Evolutionary conservation across 2,329 filamentous ascomycete genomes (phyloP).

Genomic region (Pleomassaria siparia): DNA sequence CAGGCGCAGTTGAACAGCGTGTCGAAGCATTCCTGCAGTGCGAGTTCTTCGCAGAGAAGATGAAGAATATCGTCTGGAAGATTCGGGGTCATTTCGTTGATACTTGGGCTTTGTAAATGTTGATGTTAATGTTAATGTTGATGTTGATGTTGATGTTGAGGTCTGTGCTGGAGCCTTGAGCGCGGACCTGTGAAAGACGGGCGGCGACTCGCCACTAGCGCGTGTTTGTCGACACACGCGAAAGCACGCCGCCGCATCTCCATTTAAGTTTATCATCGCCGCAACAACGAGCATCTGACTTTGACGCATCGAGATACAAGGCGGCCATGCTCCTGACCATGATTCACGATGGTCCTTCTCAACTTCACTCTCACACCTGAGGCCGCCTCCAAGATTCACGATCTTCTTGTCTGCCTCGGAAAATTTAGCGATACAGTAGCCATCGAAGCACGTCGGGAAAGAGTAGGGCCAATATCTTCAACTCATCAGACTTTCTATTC

Average conservation of each 20-base stretch:
- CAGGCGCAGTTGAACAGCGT: slow-evolving; percentile 63
- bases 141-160: slow-evolving; percentile 6
- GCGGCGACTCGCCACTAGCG: slow-evolving; percentile 3
- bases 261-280: too few relatives aligned
- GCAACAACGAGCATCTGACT: slow-evolving; percentile 3
- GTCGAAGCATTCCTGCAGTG: slow-evolving; percentile 57
- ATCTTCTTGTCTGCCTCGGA: slow-evolving; percentile 71
- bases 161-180: slow-evolving; percentile 4
- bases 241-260: slow-evolving; percentile 8
- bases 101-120: too few relatives aligned
- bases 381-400: slow-evolving; percentile 69
- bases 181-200: background rate
- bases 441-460: slow-evolving; percentile 70
- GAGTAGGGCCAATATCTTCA: slow-evolving; percentile 48
- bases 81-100: slow-evolving; percentile 25
- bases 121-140: slow-evolving; percentile 7
- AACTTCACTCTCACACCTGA: slow-evolving; percentile 75
- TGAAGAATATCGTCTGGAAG: slow-evolving; percentile 63
- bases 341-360: slow-evolving; percentile 50
- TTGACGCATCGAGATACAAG: background rate
- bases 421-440: slow-evolving; percentile 81
- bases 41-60: slow-evolving; percentile 62
- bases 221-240: slow-evolving; percentile 6
- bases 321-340: slow-evolving; percentile 5
- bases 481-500: slow-evolving; percentile 18